phyloP scores from a whole-genome alignment of 1,284 basidiomycete genomes.

The Cerrena zonata region DNA sequence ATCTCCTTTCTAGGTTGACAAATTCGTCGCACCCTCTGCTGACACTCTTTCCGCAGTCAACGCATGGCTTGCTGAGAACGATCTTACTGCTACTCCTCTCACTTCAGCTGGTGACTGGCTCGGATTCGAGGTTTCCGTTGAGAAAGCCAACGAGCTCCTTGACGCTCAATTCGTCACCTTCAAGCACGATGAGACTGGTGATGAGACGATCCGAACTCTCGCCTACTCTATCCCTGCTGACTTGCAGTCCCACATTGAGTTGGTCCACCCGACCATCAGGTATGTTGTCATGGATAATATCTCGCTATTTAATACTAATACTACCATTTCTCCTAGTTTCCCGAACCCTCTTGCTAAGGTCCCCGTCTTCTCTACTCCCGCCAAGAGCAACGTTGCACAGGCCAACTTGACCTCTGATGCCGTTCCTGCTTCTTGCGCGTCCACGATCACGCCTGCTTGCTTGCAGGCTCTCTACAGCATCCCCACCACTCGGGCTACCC shows the following conservation, averaged over 20 bases:
- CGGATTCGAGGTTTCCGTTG: constrained; percentile 31
- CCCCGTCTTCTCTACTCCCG: constrained; percentile 15
- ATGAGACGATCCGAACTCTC: constrained; percentile 32
- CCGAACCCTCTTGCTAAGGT: constrained; percentile 13
- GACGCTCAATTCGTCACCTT: constrained; percentile 35
- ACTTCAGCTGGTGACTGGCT: constrained; percentile 39
- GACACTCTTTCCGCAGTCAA: constrained; percentile 33
- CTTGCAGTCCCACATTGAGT: constrained; percentile 32
- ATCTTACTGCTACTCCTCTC: constrained; percentile 26
- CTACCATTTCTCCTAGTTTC: constrained; percentile 10
- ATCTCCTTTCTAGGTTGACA: constrained; percentile 28
- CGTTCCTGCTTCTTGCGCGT: constrained; percentile 31
- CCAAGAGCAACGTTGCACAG: neutral
- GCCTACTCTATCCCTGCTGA: constrained; percentile 37
- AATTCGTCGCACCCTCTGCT: constrained; percentile 31
- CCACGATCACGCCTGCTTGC: constrained; percentile 49
- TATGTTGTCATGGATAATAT: constrained; percentile 13
- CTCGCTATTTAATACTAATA: neutral
- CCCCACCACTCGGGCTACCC: constrained; percentile 39
- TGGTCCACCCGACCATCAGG: constrained; percentile 37
- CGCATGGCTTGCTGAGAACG: constrained; percentile 33
- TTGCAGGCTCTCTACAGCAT: constrained; percentile 49
- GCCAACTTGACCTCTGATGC: constrained; percentile 2
- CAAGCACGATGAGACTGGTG: constrained; percentile 29
- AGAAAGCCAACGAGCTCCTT: constrained; percentile 35